phyloP scores from a whole-genome alignment of 805 yeast species.

The Saccharomycopsis sp. region DNA sequence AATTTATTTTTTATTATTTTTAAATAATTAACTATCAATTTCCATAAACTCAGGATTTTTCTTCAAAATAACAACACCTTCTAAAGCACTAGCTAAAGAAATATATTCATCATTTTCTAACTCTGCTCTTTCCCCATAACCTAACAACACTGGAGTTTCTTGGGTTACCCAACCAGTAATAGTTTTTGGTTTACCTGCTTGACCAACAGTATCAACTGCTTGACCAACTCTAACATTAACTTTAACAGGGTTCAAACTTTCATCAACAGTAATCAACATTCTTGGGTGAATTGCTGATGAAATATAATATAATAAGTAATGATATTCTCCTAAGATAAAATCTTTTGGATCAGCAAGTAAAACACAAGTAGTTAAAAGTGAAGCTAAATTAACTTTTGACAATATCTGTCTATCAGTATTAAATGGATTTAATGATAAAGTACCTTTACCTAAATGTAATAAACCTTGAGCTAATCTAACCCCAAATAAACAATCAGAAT shows the following conservation, averaged over 20 bases:
- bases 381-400: conserved; percentile 84
- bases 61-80: conserved; percentile 86
- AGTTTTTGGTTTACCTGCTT: conserved; percentile 98
- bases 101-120: conserved; percentile 90
- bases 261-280: conserved; percentile 87
- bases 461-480: conserved; percentile 94
- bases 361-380: conserved; percentile 73
- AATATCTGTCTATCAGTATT: conserved; percentile 79
- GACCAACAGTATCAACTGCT: conserved; percentile 98
- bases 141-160: conserved; percentile 89
- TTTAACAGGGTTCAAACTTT: conserved; percentile 72
- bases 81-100: conserved; percentile 70
- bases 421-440: conserved; percentile 80
- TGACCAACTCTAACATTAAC: conserved; percentile 98
- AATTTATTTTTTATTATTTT: too few species aligned
- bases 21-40: conserved; percentile 34
- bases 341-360: conserved; percentile 78
- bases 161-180: conserved; percentile 99
- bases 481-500: conserved; percentile 82
- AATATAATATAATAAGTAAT: conserved; percentile 74
- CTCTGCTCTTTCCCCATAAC: conserved; percentile 94
- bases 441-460: conserved; percentile 93
- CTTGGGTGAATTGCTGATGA: conserved; percentile 89
- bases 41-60: conserved; percentile 82
- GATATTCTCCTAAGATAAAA: conserved; percentile 67